Conservation (phyloP, 2,329 filamentous ascomycete species). For the Pestalotiopsis sp. region DNA sequence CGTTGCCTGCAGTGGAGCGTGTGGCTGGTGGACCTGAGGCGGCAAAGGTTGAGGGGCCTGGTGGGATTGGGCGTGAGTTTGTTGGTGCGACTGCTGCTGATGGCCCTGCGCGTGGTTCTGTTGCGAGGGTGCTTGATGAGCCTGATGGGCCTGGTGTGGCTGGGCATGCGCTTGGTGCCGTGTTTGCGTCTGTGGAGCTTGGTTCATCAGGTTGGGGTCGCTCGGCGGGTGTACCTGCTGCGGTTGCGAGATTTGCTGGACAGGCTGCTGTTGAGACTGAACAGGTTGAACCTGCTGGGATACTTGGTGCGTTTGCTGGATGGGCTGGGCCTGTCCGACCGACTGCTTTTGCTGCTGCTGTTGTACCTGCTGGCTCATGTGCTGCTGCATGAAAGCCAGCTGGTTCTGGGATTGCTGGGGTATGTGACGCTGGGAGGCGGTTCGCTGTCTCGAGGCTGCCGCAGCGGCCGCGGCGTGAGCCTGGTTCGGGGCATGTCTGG, state of each 20-base stretch:
- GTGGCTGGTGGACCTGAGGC: conserved; percentile 25
- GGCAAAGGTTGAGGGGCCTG: conserved; percentile 26
- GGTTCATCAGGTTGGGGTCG: conserved; percentile 30
- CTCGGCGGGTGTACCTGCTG: conserved; percentile 23
- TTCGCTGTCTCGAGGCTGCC: conserved; percentile 32
- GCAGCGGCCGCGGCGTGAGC: conserved; percentile 38
- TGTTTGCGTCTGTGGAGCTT: conserved; percentile 25
- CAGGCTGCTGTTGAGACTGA: conserved; percentile 22
- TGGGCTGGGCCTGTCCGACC: conserved; percentile 27
- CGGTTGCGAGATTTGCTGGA: conserved; percentile 25
- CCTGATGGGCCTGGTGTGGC: conserved; percentile 10
- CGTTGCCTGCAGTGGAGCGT: conserved; percentile 25
- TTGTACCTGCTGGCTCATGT: conserved; percentile 29
- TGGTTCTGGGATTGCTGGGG: conserved; percentile 31
- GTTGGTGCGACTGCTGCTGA: conserved; percentile 22
- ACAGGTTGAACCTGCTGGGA: conserved; percentile 28
- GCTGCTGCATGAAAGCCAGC: conserved; percentile 33
- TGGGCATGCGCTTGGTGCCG: conserved; percentile 16
- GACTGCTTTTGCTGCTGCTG: conserved; percentile 32
- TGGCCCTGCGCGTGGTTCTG: conserved; percentile 24
- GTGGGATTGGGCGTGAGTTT: conserved; percentile 32
- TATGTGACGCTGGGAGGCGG: conserved; percentile 33
- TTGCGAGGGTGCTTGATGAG: conserved; percentile 21
- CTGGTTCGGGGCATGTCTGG: conserved; percentile 46
- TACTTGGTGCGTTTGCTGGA: conserved; percentile 28